phyloP scores from a whole-genome alignment of 1,139 yeast species.

The Debaryomyces robertsiae region DNA sequence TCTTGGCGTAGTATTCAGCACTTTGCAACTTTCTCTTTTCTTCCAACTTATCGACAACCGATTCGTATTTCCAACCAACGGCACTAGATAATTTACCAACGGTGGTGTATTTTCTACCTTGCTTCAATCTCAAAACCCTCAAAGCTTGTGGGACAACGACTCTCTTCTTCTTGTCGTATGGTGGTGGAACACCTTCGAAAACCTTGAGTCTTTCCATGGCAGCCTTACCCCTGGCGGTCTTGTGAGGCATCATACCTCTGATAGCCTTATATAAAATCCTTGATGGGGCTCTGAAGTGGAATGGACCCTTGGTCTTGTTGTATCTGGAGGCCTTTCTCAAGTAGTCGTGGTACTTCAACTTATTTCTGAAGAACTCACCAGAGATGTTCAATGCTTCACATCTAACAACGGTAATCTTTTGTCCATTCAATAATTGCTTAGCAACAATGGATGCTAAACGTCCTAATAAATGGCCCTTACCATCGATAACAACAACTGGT shows the following conservation, averaged over 20 bases:
- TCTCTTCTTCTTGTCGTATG: constrained; percentile 99
- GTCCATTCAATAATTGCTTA: constrained; percentile 97
- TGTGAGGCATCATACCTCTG: constrained; percentile 99
- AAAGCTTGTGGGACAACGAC: constrained; percentile 99
- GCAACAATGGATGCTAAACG: constrained; percentile 99
- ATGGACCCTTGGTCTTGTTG: constrained; percentile 99
- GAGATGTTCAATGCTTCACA: constrained; percentile 98
- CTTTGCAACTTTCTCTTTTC: constrained; percentile 99
- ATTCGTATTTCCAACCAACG: constrained; percentile 99
- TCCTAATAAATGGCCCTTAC: constrained; percentile 99
- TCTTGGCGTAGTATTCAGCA: constrained; percentile 98
- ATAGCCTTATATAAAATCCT: constrained; percentile 99
- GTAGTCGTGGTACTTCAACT: constrained; percentile 99
- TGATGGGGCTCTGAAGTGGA: constrained; percentile 99
- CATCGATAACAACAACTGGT: constrained; percentile 97
- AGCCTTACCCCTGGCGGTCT: constrained; percentile 99
- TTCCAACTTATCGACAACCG: constrained; percentile 95
- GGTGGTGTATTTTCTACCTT: constrained; percentile 99
- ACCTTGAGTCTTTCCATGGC: constrained; percentile 99
- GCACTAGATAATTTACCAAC: constrained; percentile 95
- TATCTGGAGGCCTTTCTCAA: constrained; percentile 98
- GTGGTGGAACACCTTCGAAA: constrained; percentile 99
- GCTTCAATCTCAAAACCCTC: constrained; percentile 98
- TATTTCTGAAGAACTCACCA: constrained; percentile 99
- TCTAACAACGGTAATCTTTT: constrained; percentile 97